Evolutionary conservation across 2,329 filamentous ascomycete genomes (phyloP).

Genomic region (Fusarium tricinctum): DNA sequence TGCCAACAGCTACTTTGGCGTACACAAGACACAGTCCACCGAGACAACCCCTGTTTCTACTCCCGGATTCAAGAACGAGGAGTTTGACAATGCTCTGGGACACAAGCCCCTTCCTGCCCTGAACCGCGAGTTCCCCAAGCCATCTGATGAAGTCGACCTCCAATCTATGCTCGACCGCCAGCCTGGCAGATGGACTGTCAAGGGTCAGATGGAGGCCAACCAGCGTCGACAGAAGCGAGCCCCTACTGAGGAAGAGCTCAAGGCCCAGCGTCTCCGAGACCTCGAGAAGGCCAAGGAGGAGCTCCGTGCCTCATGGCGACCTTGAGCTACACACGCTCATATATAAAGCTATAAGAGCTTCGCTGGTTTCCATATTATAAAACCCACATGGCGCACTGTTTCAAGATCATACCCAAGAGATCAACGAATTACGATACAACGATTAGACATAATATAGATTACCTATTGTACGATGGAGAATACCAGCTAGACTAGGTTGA

Average conservation of each 20-base stretch:
- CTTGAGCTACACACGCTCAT: slow-evolving; percentile 9
- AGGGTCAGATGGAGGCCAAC: slow-evolving; percentile 54
- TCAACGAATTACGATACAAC: slow-evolving; percentile 46
- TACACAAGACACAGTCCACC: slow-evolving; percentile 43
- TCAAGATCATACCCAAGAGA: slow-evolving; percentile 42
- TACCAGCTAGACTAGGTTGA: slow-evolving; percentile 4
- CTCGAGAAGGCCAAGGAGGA: slow-evolving; percentile 64
- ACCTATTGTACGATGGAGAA: slow-evolving; percentile 15
- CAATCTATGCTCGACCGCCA: slow-evolving; percentile 60
- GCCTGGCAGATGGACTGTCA: slow-evolving; percentile 60
- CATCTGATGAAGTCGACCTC: slow-evolving; percentile 57
- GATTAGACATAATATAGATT: slow-evolving; percentile 34
- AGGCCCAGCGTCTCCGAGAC: slow-evolving; percentile 56
- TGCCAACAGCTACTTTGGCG: slow-evolving; percentile 37
- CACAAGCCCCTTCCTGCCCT: slow-evolving; percentile 53
- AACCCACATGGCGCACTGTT: slow-evolving; percentile 36
- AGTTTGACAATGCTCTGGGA: slow-evolving; percentile 23
- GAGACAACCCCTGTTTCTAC: slow-evolving; percentile 44
- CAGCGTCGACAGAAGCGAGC: slow-evolving; percentile 47
- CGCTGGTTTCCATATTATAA: slow-evolving; percentile 5
- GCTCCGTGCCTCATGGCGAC: slow-evolving; percentile 55
- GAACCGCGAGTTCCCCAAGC: slow-evolving; percentile 58
- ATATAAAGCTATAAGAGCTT: neutral
- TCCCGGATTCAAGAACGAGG: slow-evolving; percentile 37
- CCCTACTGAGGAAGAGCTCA: slow-evolving; percentile 47